A percentile compares a stretch with the other conserved stretches of the same genome.
Evolutionary conservation across 805 yeast genomes (phyloP).

Genomic region (Metschnikowia proteae): DNA sequence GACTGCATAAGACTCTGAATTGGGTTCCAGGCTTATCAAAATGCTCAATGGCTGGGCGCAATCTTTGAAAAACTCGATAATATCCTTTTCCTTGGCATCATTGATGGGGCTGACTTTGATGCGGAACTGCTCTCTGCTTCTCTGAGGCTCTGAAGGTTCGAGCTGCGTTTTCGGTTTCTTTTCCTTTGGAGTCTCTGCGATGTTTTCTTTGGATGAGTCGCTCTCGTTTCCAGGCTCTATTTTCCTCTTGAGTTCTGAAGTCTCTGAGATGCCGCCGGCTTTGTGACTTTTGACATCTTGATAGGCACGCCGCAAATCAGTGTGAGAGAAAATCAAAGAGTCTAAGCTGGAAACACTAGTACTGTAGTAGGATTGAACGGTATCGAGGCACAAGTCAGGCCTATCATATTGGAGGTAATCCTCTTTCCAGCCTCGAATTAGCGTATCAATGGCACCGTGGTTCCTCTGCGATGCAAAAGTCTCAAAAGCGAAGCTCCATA

Average conservation of each 20-base stretch:
- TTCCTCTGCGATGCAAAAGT: neutral
- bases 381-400: neutral
- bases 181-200: neutral
- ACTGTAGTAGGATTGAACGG: neutral
- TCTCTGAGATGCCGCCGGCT: neutral
- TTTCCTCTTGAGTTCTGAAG: neutral
- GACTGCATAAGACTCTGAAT: slow-evolving; percentile 38
- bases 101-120: slow-evolving; percentile 54
- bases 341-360: neutral
- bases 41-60: slow-evolving; percentile 55
- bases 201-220: neutral
- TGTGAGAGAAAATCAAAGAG: neutral
- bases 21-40: slow-evolving; percentile 7
- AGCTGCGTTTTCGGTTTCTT: neutral
- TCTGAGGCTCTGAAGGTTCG: slow-evolving; percentile 13
- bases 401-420: neutral
- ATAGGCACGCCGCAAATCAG: neutral
- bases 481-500: neutral
- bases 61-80: slow-evolving; percentile 47
- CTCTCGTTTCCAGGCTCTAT: neutral
- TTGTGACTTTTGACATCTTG: neutral
- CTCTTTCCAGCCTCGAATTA: neutral
- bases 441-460: neutral
- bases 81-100: slow-evolving; percentile 33
- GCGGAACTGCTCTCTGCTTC: slow-evolving; percentile 60